phyloP scores from a whole-genome alignment of 2,329 filamentous ascomycete species.

The Apiospora sp. region DNA sequence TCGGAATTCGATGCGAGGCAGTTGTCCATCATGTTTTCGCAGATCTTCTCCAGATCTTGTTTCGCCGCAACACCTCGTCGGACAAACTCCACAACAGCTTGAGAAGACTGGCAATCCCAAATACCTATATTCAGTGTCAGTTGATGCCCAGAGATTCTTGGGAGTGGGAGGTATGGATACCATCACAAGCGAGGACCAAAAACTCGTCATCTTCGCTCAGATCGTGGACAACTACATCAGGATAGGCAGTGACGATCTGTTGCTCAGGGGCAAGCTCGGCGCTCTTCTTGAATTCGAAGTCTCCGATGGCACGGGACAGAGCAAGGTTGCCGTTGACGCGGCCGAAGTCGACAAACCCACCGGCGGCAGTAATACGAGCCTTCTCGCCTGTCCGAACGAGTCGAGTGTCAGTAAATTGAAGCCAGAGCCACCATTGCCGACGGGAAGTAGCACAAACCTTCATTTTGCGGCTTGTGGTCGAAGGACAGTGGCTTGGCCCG shows the following conservation, averaged over 20 bases:
- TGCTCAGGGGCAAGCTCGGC: conserved; percentile 96
- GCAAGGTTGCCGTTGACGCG: conserved; percentile 98
- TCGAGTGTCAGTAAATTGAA: conserved; percentile 11
- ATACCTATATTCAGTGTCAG: conserved; percentile 70
- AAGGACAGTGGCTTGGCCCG: conserved; percentile 98
- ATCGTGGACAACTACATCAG: conserved; percentile 92
- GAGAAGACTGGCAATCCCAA: conserved; percentile 99
- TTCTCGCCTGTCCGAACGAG: conserved; percentile 75
- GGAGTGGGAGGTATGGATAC: conserved; percentile 52
- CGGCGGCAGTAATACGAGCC: conserved; percentile 92
- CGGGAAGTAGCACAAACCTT: conserved; percentile 66
- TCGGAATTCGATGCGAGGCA: conserved; percentile 97
- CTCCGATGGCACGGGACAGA: conserved; percentile 94
- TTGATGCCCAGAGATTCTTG: not conserved
- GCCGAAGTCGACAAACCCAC: conserved; percentile 97
- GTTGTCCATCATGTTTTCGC: conserved; percentile 99
- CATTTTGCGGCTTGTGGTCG: conserved; percentile 98
- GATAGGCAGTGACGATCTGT: conserved; percentile 97
- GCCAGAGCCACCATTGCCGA: not conserved
- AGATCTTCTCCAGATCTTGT: conserved; percentile 93
- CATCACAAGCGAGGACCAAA: conserved; percentile 89
- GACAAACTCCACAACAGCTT: conserved; percentile 96
- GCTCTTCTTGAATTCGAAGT: conserved; percentile 99
- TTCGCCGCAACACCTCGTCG: conserved; percentile 95
- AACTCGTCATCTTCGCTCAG: conserved; percentile 95